Evolutionary conservation across 441 rosid species (phyloP).

Genomic region (Kokia cookei): DNA sequence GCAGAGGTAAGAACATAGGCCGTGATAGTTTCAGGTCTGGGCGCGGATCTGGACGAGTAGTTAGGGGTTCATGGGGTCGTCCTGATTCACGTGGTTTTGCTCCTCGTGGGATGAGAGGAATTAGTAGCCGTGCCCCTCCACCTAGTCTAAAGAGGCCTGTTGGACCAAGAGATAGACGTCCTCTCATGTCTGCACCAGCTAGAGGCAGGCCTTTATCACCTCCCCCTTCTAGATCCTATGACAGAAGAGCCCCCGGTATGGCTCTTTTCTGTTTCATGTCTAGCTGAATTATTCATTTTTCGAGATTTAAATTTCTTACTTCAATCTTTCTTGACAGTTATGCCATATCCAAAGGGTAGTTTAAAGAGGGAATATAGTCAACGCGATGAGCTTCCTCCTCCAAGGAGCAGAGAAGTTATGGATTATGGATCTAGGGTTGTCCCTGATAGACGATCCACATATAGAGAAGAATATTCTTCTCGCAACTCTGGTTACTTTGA

Average conservation of each 20-base stretch:
- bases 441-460: slow-evolving; percentile 67
- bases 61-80: slow-evolving; percentile 66
- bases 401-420: slow-evolving; percentile 62
- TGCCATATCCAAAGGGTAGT: slow-evolving; percentile 66
- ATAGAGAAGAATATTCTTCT: slow-evolving; percentile 72
- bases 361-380: slow-evolving; percentile 76
- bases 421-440: slow-evolving; percentile 74
- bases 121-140: slow-evolving; percentile 45
- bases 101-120: slow-evolving; percentile 40
- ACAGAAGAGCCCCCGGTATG: slow-evolving; percentile 82
- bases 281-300: not conserved
- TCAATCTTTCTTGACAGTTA: slow-evolving; percentile 32
- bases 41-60: slow-evolving; percentile 52
- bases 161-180: slow-evolving; percentile 67
- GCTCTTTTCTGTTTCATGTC: slow-evolving; percentile 7
- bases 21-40: slow-evolving; percentile 60
- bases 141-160: slow-evolving; percentile 51
- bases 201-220: slow-evolving; percentile 57
- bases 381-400: slow-evolving; percentile 78
- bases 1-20: slow-evolving; percentile 53
- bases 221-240: slow-evolving; percentile 66
- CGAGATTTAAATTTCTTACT: not conserved
- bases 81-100: slow-evolving; percentile 46
- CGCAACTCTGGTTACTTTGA: slow-evolving; percentile 74
- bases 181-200: slow-evolving; percentile 52